Evolutionary conservation across 2,329 filamentous ascomycete genomes (phyloP), one percentile per base, ranked within the genome.

Genomic region (Fusarium nematophilum): DNA sequence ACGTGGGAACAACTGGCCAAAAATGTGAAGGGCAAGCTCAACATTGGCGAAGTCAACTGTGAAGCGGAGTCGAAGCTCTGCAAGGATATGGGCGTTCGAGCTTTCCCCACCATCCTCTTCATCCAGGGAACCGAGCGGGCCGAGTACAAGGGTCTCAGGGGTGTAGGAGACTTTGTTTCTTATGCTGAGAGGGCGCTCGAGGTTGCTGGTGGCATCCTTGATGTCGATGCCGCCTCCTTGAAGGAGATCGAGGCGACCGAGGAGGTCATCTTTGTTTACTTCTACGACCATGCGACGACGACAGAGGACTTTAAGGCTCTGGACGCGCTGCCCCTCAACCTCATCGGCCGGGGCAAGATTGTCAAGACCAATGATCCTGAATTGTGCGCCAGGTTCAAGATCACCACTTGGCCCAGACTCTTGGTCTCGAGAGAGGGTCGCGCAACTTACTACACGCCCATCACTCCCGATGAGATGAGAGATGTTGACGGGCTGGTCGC

Each of bases 1-100:
- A 93, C 88, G 62, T 99, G 95, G 95, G 81, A 87, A 59, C 90
- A 94, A 69, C 86, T 99, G 76, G 91, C 91, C 37, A 93, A 93
- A 73, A 92, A 94, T 71, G 95, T 97, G 91, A 87, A 93, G 75
- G 91, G 90, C 36, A 88, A 86, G 63, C 86, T 99, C 55, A 97
- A 98, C 72, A 83, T 99, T 69, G 95, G 94, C 56, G 93, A 98
- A 75, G 94, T 99, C 62, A 96, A 99, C 77, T 99, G 95, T 72
- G 94, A 98, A 44, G 82, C 83, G 29, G 91, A 98, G 71, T 84
- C 87, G 48, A 85, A 90, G 37, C 85, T 99, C n/a, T 99, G 95
- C 83, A 97, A 96, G 75, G 93, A 98, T 65, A 91, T 92, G 38
- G 85, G 85, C 36, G 85, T 97, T 33, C 83, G 82, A 52, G 90